A percentile compares a stretch with the other conserved stretches of the same genome.
Evolutionary conservation across 495 filamentous ascomycete species (phyloP).

Genomic region (Echria macrotheca): DNA sequence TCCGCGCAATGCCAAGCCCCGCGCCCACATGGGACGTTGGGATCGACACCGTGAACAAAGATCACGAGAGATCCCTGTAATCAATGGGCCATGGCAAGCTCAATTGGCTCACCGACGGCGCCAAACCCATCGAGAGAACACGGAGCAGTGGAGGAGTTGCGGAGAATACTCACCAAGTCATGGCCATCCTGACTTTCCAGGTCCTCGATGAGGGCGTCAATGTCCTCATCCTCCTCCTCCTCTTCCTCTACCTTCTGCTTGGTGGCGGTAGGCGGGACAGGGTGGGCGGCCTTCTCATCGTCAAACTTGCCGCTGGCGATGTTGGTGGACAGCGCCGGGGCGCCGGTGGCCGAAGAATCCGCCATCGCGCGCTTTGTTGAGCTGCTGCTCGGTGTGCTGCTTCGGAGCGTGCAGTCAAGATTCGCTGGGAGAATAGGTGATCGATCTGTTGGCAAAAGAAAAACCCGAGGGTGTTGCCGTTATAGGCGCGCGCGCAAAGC

Average conservation of each 20-base stretch:
- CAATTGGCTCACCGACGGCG: no score
- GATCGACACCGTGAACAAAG: no score
- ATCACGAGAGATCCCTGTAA: no score
- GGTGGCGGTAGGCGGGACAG: constrained; percentile 18
- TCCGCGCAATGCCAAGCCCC: neutral
- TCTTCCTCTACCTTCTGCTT: constrained; percentile 43
- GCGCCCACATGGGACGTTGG: no score
- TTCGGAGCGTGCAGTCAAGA: constrained; percentile 1
- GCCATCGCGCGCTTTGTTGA: constrained; percentile 40
- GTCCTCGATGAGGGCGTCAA: constrained; percentile 77
- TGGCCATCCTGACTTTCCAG: constrained; percentile 73
- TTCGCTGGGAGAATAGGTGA: constrained; percentile 6
- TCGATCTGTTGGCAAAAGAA: constrained; percentile 11
- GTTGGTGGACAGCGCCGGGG: constrained; percentile 47
- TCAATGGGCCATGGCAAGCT: no score
- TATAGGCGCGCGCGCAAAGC: constrained; percentile 3
- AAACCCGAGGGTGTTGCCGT: neutral
- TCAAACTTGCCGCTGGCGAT: constrained; percentile 52
- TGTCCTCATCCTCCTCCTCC: constrained; percentile 66
- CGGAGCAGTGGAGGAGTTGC: no score
- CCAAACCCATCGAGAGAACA: no score
- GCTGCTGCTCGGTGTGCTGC: constrained; percentile 27
- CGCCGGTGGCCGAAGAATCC: constrained; percentile 39
- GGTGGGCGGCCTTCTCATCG: constrained; percentile 42
- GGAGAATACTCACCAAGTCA: constrained; percentile 26